phyloP scores from a whole-genome alignment of 2,329 filamentous ascomycete genomes.

The Aphanoascus verrucosus region DNA sequence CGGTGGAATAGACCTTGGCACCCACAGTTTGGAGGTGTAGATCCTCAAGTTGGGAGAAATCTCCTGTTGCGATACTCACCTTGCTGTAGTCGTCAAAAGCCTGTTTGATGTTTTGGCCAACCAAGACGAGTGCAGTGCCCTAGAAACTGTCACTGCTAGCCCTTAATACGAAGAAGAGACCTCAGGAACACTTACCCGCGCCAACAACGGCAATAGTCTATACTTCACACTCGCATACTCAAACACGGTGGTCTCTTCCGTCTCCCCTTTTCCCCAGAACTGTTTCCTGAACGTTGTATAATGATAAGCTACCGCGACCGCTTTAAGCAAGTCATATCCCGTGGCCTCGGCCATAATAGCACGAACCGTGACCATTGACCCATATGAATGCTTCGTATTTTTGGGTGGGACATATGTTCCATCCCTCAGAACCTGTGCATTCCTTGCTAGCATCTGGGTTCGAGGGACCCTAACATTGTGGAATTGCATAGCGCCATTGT shows the following conservation, averaged over 20 bases:
- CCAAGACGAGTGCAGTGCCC: conserved; percentile 17
- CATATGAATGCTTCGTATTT: conserved; percentile 27
- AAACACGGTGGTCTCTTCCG: conserved; percentile 18
- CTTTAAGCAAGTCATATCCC: conserved; percentile 24
- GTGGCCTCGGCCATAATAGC: conserved; percentile 22
- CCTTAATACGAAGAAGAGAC: neutral
- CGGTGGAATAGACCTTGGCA: conserved; percentile 19
- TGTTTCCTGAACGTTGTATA: conserved; percentile 21
- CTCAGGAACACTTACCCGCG: conserved; percentile 11
- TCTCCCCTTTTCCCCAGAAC: conserved; percentile 11
- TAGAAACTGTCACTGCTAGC: neutral
- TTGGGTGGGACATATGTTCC: conserved; percentile 23
- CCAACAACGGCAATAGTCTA: conserved; percentile 19
- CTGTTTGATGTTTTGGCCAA: conserved; percentile 19
- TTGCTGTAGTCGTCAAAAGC: conserved; percentile 18
- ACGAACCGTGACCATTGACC: conserved; percentile 27
- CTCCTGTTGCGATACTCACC: conserved; percentile 16
- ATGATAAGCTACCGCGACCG: conserved; percentile 28
- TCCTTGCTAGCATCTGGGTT: conserved; percentile 24
- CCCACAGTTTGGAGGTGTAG: conserved; percentile 20
- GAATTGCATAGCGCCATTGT: conserved; percentile 28
- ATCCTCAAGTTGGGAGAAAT: conserved; percentile 19
- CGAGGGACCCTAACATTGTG: conserved; percentile 27
- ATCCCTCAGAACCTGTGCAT: conserved; percentile 23
- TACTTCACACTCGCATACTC: conserved; percentile 20